Evolutionary conservation across 31 red algal genomes (phyloP), one percentile per base, ranked within the genome.

Genomic region (Asparagopsis taxiformis): DNA sequence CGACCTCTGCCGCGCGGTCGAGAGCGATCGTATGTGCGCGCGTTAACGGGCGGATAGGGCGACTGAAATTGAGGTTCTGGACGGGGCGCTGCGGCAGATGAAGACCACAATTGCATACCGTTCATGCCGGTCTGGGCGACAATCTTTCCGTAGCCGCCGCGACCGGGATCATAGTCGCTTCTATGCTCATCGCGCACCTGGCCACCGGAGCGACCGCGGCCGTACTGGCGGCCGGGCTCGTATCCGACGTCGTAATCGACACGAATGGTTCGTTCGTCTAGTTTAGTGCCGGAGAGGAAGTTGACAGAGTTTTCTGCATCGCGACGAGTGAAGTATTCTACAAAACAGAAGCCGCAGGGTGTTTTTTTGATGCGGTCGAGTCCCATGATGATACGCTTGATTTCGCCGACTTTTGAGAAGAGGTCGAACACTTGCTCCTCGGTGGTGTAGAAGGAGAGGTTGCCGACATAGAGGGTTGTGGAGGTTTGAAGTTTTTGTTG

Each of bases 291-390:
- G 34, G 67, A 74, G 36, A 97, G 38, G 21, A 88, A 74, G 28
- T 73, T 50, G 34, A 93, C 84, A 28, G 72, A 62, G 23, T 77
- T 79, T 31, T 90, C 80, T 9, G 94, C 94, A 31, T 80, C 89
- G 36, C 26, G 22, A 37, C 94, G 84, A 9, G 76, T 75, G 68
- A 64, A 80, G 57, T 93, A 97, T 43, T 97, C 94, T 8, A 97
- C 84, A 57, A 97, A 97, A 70, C 90, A 93, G 63, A 97, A 97
- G 15, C 94, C 94, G 64, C 94, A 97, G 16, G 94, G 94, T 23
- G 94, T 97, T 73, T 80, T 91, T 63, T 74, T 77, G 72, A 89
- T 68, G 19, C 88, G 82, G 64, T 97, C 94, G 31, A 97, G 70
- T 13, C 94, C 94, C 94, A 97, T 97, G 59, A 97, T 84, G 33